A percentile compares a stretch with the other conserved stretches of the same genome.
These are phyloP conservation scores for Globisporangium carolinianum DNA, from an alignment of 352 stramenopile species.

Conservation along the genomic window DNA sequence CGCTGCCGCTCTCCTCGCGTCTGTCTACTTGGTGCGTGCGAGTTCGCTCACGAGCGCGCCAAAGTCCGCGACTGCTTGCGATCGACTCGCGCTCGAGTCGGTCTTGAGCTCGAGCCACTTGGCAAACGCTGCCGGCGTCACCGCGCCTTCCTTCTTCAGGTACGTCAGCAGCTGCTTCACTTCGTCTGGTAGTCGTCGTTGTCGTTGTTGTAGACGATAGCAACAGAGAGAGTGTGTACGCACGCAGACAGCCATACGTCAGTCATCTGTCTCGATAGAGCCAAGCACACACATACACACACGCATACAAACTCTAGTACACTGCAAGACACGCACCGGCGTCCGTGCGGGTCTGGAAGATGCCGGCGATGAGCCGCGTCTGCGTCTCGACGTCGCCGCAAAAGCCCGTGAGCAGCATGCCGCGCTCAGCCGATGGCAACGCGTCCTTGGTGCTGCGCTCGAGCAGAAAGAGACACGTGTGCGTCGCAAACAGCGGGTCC, in stretches of 20 bases:
- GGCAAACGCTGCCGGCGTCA: conserved; percentile 40
- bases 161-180: conserved; percentile 64
- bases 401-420: conserved; percentile 69
- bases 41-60: conserved; percentile 70
- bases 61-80: conserved; percentile 57
- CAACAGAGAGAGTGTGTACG: no score
- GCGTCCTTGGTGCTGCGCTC: conserved; percentile 29
- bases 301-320: not conserved
- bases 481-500: conserved; percentile 52
- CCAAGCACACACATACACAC: conserved; percentile 3
- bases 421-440: conserved; percentile 46
- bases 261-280: no score
- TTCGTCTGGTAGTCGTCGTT: conserved; percentile 24
- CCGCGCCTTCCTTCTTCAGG: conserved; percentile 53
- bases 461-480: conserved; percentile 66
- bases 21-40: conserved; percentile 49
- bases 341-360: conserved; percentile 59
- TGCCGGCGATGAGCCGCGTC: conserved; percentile 45
- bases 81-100: conserved; percentile 69
- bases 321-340: conserved; percentile 25
- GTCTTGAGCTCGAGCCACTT: conserved; percentile 74
- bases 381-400: conserved; percentile 60
- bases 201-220: no score
- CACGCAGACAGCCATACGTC: no score
- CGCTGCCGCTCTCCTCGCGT: no score